Conservation (phyloP, 2,329 filamentous ascomycete genomes). For the Penicillium sp. region DNA sequence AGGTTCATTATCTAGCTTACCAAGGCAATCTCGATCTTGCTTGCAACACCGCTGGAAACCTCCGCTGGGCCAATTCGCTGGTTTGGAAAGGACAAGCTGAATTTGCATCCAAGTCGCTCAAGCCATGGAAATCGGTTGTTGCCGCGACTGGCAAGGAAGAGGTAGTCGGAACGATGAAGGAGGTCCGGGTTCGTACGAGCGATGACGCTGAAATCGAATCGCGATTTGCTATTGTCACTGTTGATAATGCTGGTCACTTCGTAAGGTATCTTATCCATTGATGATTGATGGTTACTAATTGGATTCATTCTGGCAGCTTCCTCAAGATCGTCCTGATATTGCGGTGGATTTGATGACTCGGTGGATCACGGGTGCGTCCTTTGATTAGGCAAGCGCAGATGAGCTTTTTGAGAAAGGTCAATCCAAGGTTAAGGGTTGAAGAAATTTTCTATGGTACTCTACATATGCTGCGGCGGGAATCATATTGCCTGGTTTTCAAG, state of each 20-base stretch:
- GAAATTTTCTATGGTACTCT: too few species aligned
- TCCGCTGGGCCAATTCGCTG: constrained; percentile 24
- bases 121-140: constrained; percentile 16
- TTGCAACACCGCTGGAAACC: constrained; percentile 27
- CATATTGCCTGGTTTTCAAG: too few species aligned
- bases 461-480: too few species aligned
- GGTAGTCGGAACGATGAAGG: constrained; percentile 12
- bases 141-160: constrained; percentile 3
- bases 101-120: constrained; percentile 17
- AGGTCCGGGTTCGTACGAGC: constrained; percentile 4
- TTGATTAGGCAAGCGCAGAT: not conserved
- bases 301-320: not conserved
- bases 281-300: not conserved
- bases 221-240: constrained; percentile 15
- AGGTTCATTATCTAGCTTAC: constrained; percentile 23
- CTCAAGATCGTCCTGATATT: constrained; percentile 10
- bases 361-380: constrained; percentile 36
- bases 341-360: constrained; percentile 15
- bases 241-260: constrained; percentile 13
- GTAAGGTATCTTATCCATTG: not conserved
- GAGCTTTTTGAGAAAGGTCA: not conserved
- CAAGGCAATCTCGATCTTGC: constrained; percentile 28
- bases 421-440: not conserved
- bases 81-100: constrained; percentile 25
- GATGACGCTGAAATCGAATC: not conserved